Conservation (phyloP, 176 grass and related monocot genomes). For the Eleusine indica region DNA sequence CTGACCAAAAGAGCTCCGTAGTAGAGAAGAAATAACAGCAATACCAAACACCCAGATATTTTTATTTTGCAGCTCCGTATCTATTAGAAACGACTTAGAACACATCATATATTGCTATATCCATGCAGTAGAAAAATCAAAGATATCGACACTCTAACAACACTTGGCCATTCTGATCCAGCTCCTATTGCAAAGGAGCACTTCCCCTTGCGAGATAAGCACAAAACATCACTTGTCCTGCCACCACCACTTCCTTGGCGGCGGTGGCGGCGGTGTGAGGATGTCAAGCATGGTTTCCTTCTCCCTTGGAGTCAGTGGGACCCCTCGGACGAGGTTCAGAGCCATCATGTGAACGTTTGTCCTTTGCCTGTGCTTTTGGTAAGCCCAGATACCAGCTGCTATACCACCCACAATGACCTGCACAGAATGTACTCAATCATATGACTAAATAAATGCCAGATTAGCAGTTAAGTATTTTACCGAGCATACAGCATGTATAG, state of each 20-base stretch:
- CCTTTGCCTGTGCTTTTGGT: conserved; percentile 78
- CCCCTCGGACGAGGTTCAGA: conserved; percentile 78
- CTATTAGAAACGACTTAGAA: not conserved
- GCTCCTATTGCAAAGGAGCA: not conserved
- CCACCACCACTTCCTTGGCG: conserved; percentile 57
- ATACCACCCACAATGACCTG: conserved; percentile 81
- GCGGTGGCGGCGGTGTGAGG: conserved; percentile 63
- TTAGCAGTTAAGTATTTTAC: not conserved
- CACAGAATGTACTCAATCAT: not conserved
- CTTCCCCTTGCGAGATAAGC: not conserved
- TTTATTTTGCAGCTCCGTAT: not conserved
- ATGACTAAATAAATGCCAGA: not conserved
- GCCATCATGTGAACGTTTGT: conserved; percentile 96
- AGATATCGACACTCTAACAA: not conserved
- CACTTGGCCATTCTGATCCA: not conserved
- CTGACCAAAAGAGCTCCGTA: not conserved
- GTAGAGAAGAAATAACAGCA: not conserved
- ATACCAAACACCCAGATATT: not conserved
- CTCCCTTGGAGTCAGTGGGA: conserved; percentile 84
- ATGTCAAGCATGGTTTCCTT: conserved; percentile 86
- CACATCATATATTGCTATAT: not conserved
- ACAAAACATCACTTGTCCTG: conserved; percentile 41
- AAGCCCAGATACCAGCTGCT: conserved; percentile 76
- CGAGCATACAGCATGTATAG: not conserved
- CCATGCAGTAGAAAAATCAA: not conserved